Evolutionary conservation across 208 protist species (phyloP).

Genomic region (Leishmania major): DNA sequence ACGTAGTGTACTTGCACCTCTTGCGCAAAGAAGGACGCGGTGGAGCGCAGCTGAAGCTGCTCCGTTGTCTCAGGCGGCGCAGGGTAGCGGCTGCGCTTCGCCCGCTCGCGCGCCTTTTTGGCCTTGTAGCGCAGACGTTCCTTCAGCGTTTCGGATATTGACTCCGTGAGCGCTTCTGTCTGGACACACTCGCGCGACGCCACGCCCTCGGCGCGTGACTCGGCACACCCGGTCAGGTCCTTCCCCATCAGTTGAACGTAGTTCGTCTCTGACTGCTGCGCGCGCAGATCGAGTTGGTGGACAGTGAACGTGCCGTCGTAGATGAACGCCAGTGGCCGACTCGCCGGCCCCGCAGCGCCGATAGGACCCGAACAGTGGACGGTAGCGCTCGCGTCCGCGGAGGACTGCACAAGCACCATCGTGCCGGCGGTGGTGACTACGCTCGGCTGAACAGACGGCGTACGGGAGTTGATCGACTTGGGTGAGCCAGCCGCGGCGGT

Average conservation of each 20-base stretch:
- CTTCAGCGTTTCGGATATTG: constrained; percentile 63
- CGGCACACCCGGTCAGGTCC: constrained; percentile 63
- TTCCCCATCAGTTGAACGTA: constrained; percentile 66
- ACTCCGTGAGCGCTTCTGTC: constrained; percentile 72
- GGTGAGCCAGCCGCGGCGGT: neutral
- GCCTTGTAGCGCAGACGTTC: constrained; percentile 50
- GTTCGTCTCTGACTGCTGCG: constrained; percentile 68
- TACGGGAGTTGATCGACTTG: neutral
- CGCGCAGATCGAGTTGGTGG: constrained; percentile 54
- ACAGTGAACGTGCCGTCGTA: constrained; percentile 81
- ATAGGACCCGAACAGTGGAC: neutral
- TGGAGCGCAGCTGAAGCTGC: constrained; percentile 71
- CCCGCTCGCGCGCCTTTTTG: constrained; percentile 55
- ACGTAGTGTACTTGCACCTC: constrained; percentile 72
- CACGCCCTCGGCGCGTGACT: constrained; percentile 56
- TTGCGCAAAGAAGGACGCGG: constrained; percentile 72
- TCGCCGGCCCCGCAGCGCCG: neutral
- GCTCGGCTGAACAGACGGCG: neutral
- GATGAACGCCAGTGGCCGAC: constrained; percentile 26
- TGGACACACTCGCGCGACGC: constrained; percentile 86
- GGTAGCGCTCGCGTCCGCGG: neutral
- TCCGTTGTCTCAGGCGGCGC: constrained; percentile 62
- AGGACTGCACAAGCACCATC: neutral
- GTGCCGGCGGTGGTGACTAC: neutral
- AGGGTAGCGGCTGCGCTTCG: constrained; percentile 56